These are phyloP conservation scores for Chlamydomonas sphaeroides DNA, from an alignment of 139 green algal species.

Conservation along the genomic window DNA sequence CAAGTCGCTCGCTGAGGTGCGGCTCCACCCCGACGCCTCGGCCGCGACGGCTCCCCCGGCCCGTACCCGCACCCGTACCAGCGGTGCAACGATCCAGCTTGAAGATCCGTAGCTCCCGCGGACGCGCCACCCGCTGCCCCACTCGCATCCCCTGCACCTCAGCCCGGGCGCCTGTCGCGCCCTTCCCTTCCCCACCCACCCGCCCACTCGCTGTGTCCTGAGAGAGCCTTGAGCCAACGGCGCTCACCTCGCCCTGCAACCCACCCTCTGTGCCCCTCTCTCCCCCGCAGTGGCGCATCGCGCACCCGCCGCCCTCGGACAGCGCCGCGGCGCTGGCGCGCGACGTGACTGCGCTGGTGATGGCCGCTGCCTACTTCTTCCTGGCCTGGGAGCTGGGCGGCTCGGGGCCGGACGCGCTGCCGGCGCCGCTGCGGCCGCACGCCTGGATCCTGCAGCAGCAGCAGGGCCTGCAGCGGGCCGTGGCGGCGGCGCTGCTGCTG, in stretches of 20 bases:
- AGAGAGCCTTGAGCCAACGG: neutral
- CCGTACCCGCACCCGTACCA: too few relatives aligned
- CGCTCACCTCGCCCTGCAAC: neutral
- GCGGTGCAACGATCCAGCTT: too few relatives aligned
- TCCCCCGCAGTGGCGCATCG: neutral
- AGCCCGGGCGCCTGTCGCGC: too few relatives aligned
- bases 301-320: neutral
- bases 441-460: conserved; percentile 32
- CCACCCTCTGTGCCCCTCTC: neutral
- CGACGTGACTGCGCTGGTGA: conserved; percentile 32
- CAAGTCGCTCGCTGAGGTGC: conserved; percentile 1
- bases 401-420: neutral
- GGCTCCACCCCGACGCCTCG: too few relatives aligned
- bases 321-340: conserved; percentile 1
- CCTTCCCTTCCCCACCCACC: neutral
- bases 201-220: too few relatives aligned
- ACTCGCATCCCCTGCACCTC: too few relatives aligned
- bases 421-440: conserved; percentile 34
- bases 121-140: too few relatives aligned
- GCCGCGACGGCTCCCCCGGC: too few relatives aligned
- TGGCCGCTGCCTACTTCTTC: conserved; percentile 47
- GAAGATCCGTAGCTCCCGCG: too few relatives aligned
- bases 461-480: conserved; percentile 37
- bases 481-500: conserved; percentile 51
- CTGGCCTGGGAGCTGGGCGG: conserved; percentile 41